phyloP scores from a whole-genome alignment of 2,329 filamentous ascomycete genomes.

The Aureobasidium sp. region DNA sequence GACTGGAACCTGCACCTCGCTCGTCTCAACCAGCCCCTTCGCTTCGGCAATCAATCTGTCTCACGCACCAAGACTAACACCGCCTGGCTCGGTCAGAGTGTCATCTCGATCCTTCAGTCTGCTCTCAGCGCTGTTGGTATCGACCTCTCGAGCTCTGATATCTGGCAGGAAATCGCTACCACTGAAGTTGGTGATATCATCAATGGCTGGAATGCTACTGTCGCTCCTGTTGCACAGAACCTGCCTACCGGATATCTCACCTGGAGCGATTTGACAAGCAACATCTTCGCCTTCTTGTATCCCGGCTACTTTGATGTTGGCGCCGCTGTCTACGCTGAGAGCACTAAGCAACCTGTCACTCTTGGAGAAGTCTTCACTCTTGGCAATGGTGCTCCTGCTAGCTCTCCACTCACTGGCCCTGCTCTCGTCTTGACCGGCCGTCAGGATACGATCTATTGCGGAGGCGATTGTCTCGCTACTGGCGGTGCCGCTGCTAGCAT shows the following conservation, averaged over 20 bases:
- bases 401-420: conserved; percentile 19
- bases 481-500: conserved; percentile 17
- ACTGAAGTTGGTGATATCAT: conserved; percentile 19
- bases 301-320: conserved; percentile 22
- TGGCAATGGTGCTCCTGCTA: conserved; percentile 13
- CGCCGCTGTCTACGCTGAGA: conserved; percentile 21
- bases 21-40: conserved; percentile 19
- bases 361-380: conserved; percentile 25
- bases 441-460: conserved; percentile 17
- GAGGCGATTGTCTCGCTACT: conserved; percentile 15
- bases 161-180: conserved; percentile 15
- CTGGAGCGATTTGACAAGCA: conserved; percentile 14
- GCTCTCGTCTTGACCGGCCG: conserved; percentile 24
- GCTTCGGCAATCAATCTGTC: conserved; percentile 20
- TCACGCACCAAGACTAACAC: not conserved
- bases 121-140: conserved; percentile 25
- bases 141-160: conserved; percentile 17
- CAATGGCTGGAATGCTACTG: conserved; percentile 22
- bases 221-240: conserved; percentile 10
- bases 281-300: conserved; percentile 25
- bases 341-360: conserved; percentile 23
- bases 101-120: conserved; percentile 39
- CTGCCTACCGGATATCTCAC: conserved; percentile 23
- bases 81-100: conserved; percentile 19
- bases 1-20: conserved; percentile 25